phyloP scores from a whole-genome alignment of 495 filamentous ascomycete species.

The Trichoderma orchidacearum region DNA sequence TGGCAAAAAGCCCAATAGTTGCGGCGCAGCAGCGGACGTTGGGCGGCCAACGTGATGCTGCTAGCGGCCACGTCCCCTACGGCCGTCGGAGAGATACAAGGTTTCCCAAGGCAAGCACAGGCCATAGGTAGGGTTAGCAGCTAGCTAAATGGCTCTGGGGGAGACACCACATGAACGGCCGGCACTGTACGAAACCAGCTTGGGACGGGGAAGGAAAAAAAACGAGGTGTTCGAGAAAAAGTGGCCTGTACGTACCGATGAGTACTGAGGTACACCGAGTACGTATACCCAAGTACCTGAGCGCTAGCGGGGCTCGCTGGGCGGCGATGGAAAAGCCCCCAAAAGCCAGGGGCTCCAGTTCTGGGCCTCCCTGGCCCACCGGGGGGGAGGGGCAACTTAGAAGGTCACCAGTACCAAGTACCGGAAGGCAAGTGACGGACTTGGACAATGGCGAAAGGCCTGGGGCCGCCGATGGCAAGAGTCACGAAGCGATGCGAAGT shows the following conservation, averaged over 20 bases:
- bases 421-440: not conserved
- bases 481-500: not conserved
- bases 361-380: not conserved
- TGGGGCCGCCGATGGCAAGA: not conserved
- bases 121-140: too few species aligned
- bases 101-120: too few species aligned
- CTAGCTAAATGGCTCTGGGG: too few species aligned
- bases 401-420: not conserved
- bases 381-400: not conserved
- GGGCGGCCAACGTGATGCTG: not conserved
- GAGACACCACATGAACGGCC: not conserved
- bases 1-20: not conserved
- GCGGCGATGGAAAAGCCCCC: too few species aligned
- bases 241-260: not conserved
- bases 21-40: not conserved
- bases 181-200: too few species aligned
- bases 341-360: not conserved
- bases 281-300: not conserved
- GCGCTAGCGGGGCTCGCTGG: not conserved
- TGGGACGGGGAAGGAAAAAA: too few species aligned
- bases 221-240: not conserved
- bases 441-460: too few species aligned
- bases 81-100: too few species aligned
- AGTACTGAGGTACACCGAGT: not conserved
- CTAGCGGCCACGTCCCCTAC: not conserved